Evolutionary conservation across 345 rosid species (phyloP).

Genomic region (Crucihimalaya himalaica): DNA sequence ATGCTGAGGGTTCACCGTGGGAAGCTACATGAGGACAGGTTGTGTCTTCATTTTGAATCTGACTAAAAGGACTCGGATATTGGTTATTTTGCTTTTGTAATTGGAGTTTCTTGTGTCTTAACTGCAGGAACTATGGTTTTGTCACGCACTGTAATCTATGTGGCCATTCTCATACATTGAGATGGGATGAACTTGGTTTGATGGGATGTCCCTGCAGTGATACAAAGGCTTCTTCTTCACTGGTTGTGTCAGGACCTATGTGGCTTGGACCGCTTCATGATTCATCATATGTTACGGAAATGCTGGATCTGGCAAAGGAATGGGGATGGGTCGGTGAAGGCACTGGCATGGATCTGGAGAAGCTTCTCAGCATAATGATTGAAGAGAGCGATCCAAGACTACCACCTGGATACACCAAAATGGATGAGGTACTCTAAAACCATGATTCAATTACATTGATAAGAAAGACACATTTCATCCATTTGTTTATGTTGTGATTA

Average conservation of each 20-base stretch:
- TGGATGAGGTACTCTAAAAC: slow-evolving; percentile 63
- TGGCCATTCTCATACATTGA: slow-evolving; percentile 62
- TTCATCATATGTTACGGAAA: slow-evolving; percentile 55
- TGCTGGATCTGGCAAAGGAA: slow-evolving; percentile 65
- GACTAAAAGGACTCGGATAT: neutral
- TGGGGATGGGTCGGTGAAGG: slow-evolving; percentile 76
- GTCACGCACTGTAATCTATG: slow-evolving; percentile 68
- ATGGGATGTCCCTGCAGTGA: slow-evolving; percentile 62
- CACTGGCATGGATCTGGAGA: slow-evolving; percentile 59
- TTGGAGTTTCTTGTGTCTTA: neutral
- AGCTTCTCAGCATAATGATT: slow-evolving; percentile 65
- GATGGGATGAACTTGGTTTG: slow-evolving; percentile 71
- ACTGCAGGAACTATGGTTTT: slow-evolving; percentile 78
- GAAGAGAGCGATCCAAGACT: slow-evolving; percentile 84
- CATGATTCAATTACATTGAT: neutral
- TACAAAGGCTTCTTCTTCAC: slow-evolving; percentile 49
- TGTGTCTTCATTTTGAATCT: neutral
- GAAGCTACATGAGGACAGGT: slow-evolving; percentile 64
- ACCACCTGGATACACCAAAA: slow-evolving; percentile 78
- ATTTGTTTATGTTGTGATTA: slow-evolving; percentile 31
- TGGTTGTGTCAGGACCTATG: slow-evolving; percentile 69
- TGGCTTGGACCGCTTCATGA: slow-evolving; percentile 90
- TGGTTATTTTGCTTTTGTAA: slow-evolving; percentile 22
- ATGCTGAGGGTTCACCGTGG: slow-evolving; percentile 67
- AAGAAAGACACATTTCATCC: neutral